phyloP scores from a whole-genome alignment of 257 asterid species.

The Marsdenia floribunda region DNA sequence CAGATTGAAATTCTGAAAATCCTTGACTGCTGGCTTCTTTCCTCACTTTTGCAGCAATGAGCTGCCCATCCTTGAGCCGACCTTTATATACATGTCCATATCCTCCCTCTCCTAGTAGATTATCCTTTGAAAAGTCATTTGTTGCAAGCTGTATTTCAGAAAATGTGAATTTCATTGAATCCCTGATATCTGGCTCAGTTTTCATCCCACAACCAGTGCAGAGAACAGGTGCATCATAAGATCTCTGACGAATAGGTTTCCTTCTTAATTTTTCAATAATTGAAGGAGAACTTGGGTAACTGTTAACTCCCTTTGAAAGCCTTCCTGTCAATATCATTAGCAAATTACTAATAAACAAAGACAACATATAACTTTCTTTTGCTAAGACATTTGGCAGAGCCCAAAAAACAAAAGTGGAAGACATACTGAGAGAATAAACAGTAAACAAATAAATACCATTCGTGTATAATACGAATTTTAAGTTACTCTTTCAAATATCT shows the following conservation, averaged over 20 bases:
- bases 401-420: background rate
- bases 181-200: conserved; percentile 47
- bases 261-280: conserved; percentile 27
- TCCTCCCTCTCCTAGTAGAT: conserved; percentile 84
- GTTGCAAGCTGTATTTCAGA: conserved; percentile 76
- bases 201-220: conserved; percentile 66
- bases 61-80: conserved; percentile 60
- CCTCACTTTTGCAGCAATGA: conserved; percentile 74
- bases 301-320: conserved; percentile 20
- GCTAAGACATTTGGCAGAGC: background rate
- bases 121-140: conserved; percentile 49
- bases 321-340: conserved; percentile 28
- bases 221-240: conserved; percentile 55
- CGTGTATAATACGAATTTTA: background rate
- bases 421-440: background rate
- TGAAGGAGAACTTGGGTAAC: conserved; percentile 21
- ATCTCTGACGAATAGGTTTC: conserved; percentile 29
- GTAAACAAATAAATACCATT: background rate
- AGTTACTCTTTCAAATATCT: background rate
- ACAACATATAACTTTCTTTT: background rate
- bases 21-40: conserved; percentile 80
- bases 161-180: conserved; percentile 52
- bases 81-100: conserved; percentile 79
- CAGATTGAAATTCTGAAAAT: conserved; percentile 59
- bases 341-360: background rate